These are phyloP conservation scores for Suhomyces bokatorum DNA, from an alignment of 1,139 yeast genomes.

Conservation along the genomic window DNA sequence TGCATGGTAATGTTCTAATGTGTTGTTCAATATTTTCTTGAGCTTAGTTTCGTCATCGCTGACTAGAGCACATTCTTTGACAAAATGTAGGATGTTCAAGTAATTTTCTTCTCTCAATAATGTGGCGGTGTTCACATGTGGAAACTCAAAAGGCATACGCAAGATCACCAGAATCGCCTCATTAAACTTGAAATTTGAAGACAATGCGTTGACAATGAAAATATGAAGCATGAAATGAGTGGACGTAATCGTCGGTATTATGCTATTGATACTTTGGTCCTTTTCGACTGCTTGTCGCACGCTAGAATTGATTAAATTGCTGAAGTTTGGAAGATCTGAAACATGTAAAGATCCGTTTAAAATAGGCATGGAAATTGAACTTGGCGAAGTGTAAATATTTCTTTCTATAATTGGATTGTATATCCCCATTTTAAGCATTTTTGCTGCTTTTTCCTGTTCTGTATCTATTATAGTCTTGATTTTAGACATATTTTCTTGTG, in stretches of 20 bases:
- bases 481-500: constrained; percentile 12
- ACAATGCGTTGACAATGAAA: constrained; percentile 31
- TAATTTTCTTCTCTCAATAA: constrained; percentile 24
- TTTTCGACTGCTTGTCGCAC: constrained; percentile 18
- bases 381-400: constrained; percentile 29
- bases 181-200: constrained; percentile 24
- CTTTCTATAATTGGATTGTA: constrained; percentile 32
- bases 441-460: constrained; percentile 22
- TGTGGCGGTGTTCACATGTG: constrained; percentile 10
- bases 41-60: background rate
- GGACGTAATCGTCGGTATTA: constrained; percentile 22
- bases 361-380: constrained; percentile 24
- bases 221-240: constrained; percentile 29
- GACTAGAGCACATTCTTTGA: background rate
- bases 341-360: constrained; percentile 29
- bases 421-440: constrained; percentile 13
- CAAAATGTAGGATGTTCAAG: constrained; percentile 16
- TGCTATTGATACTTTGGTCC: constrained; percentile 12
- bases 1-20: constrained; percentile 5
- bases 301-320: constrained; percentile 20
- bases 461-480: constrained; percentile 20
- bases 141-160: constrained; percentile 21
- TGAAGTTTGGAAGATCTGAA: constrained; percentile 36
- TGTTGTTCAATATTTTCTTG: background rate
- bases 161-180: constrained; percentile 31